Conservation (phyloP, 2,329 filamentous ascomycete genomes). For the Trichoderma asperellum region DNA sequence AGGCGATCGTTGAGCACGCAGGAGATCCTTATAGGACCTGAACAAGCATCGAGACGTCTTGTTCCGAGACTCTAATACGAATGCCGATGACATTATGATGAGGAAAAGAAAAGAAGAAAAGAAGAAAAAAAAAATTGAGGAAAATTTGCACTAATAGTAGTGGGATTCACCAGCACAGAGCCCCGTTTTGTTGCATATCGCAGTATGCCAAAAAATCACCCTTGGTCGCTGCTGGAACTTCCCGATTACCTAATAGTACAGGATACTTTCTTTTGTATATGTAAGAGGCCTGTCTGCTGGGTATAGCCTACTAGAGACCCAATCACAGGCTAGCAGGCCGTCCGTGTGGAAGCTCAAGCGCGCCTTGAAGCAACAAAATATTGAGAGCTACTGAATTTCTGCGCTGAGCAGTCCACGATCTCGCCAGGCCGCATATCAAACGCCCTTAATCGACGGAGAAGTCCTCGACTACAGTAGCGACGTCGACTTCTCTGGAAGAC, state of each 20-base stretch:
- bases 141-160: slow-evolving; percentile 35
- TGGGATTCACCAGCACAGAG: slow-evolving; percentile 8
- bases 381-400: slow-evolving; percentile 23
- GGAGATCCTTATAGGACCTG: slow-evolving; percentile 80
- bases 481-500: background rate
- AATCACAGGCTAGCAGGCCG: slow-evolving; percentile 2
- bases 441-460: background rate
- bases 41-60: slow-evolving; percentile 87
- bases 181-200: slow-evolving; percentile 38
- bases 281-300: rapidly evolving
- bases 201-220: slow-evolving; percentile 16
- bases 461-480: background rate
- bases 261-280: background rate
- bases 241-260: background rate
- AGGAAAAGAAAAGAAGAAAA: slow-evolving; percentile 49
- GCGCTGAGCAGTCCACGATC: slow-evolving; percentile 14
- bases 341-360: slow-evolving; percentile 27
- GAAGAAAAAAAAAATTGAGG: slow-evolving; percentile 18
- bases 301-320: background rate
- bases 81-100: slow-evolving; percentile 79
- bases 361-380: slow-evolving; percentile 29
- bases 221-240: background rate
- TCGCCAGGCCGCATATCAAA: background rate
- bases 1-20: slow-evolving; percentile 98
- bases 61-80: slow-evolving; percentile 99